phyloP scores from a whole-genome alignment of 2,329 filamentous ascomycete genomes.

The Penicillium decumbens region DNA sequence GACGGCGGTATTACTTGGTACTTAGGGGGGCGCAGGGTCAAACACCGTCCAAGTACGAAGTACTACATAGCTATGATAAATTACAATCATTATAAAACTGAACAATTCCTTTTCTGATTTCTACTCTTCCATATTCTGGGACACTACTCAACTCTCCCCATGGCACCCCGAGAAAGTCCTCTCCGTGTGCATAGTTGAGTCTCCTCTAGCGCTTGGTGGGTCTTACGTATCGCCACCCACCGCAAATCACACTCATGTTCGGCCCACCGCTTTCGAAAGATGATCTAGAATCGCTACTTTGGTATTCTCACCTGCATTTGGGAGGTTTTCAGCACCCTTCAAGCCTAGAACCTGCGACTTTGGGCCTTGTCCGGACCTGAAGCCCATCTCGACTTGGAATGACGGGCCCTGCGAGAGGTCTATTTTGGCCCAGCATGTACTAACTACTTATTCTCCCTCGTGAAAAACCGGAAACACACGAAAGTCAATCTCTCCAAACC shows the following conservation, averaged over 20 bases:
- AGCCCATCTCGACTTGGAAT: not conserved
- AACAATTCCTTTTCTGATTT: not conserved
- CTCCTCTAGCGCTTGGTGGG: constrained; percentile 8
- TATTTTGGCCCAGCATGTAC: too few relatives aligned
- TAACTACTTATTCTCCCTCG: too few relatives aligned
- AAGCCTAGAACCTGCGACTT: constrained; percentile 3
- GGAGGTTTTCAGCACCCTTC: not conserved
- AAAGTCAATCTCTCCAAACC: constrained; percentile 8
- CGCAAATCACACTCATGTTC: constrained; percentile 1
- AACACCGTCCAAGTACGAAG: not conserved
- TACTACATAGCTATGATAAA: not conserved
- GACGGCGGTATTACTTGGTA: constrained; percentile 17
- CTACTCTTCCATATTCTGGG: not conserved
- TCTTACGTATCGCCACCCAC: constrained; percentile 10
- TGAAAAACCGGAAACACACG: not conserved
- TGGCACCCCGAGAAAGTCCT: constrained; percentile 8
- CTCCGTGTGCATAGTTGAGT: constrained; percentile 12
- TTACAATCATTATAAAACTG: not conserved
- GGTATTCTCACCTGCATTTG: not conserved
- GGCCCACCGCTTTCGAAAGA: not conserved
- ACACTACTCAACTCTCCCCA: constrained; percentile 3
- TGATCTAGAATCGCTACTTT: constrained; percentile 4
- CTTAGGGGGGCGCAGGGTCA: constrained; percentile 8
- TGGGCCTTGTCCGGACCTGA: constrained; percentile 1
- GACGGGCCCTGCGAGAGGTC: not conserved